Conservation (phyloP, 768 basidiomycete species). For the Cubamyces lactineus region DNA sequence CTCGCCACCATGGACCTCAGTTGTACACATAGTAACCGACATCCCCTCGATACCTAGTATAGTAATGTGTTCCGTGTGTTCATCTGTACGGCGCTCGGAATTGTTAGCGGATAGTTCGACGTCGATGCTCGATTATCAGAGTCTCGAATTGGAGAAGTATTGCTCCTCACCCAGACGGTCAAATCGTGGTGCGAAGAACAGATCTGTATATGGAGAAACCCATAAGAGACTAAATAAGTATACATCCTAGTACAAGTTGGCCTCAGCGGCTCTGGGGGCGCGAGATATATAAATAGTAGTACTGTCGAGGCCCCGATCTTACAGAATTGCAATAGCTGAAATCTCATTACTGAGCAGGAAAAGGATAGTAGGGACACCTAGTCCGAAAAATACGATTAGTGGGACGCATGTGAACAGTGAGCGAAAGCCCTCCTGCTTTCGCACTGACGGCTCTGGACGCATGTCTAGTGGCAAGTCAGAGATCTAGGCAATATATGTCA, state of each 20-base stretch:
- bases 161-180: neutral
- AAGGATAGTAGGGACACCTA: neutral
- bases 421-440: neutral
- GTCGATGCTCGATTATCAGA: neutral
- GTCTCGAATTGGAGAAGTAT: no score
- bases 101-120: conserved; percentile 2
- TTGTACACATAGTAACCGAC: conserved; percentile 10
- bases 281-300: no score
- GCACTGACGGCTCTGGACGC: no score
- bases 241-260: neutral
- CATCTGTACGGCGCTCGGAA: conserved; percentile 9
- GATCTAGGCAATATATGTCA: no score
- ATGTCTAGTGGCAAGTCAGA: no score
- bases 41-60: conserved; percentile 12
- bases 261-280: no score
- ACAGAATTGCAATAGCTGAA: no score
- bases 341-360: neutral
- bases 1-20: conserved; percentile 2
- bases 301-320: no score
- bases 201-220: neutral
- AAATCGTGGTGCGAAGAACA: neutral
- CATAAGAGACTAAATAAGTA: neutral
- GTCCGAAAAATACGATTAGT: neutral
- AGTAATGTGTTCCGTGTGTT: conserved; percentile 12
- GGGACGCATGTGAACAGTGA: neutral